Percentiles rank a stretch among this genome's conserved stretches.
phyloP scores from a whole-genome alignment of 148 eudicot genomes.

The Nepenthes gracilis region DNA sequence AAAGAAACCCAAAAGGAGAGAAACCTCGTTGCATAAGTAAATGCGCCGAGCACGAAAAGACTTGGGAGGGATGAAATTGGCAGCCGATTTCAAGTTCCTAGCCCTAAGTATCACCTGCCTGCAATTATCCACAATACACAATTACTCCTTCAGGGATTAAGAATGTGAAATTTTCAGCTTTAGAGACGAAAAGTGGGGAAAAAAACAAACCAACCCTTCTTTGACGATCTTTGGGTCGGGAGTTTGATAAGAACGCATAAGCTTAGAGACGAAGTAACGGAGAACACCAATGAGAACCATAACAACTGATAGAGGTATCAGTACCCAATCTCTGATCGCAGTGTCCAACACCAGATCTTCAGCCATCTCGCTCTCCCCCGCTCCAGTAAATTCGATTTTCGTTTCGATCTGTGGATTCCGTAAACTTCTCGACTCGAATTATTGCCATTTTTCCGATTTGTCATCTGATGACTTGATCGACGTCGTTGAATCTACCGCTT shows the following conservation, averaged over 20 bases:
- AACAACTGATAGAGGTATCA: constrained; percentile 77
- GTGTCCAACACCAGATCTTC: constrained; percentile 88
- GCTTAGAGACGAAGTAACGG: constrained; percentile 94
- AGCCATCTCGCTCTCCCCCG: constrained; percentile 41
- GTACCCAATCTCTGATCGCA: constrained; percentile 93
- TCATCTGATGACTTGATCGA: too few species aligned
- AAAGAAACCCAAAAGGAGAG: background rate
- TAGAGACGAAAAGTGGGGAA: background rate
- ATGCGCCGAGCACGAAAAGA: constrained; percentile 70
- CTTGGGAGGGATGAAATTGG: constrained; percentile 79
- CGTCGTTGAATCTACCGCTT: too few species aligned
- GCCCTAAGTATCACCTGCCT: constrained; percentile 90
- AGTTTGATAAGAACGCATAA: constrained; percentile 58
- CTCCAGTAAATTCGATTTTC: constrained; percentile 1
- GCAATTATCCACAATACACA: constrained; percentile 10
- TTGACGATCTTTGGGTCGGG: constrained; percentile 91
- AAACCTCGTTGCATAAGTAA: constrained; percentile 79
- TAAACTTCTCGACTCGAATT: too few species aligned
- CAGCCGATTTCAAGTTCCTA: constrained; percentile 62
- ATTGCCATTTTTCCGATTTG: too few species aligned
- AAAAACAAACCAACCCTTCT: constrained; percentile 52
- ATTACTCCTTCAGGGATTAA: background rate
- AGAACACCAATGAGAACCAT: constrained; percentile 93
- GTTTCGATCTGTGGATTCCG: too few species aligned
- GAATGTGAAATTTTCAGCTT: background rate